Base-by-base conservation (phyloP, 2,329 filamentous ascomycete genomes). In the Albophoma yamanashiensis region DNA sequence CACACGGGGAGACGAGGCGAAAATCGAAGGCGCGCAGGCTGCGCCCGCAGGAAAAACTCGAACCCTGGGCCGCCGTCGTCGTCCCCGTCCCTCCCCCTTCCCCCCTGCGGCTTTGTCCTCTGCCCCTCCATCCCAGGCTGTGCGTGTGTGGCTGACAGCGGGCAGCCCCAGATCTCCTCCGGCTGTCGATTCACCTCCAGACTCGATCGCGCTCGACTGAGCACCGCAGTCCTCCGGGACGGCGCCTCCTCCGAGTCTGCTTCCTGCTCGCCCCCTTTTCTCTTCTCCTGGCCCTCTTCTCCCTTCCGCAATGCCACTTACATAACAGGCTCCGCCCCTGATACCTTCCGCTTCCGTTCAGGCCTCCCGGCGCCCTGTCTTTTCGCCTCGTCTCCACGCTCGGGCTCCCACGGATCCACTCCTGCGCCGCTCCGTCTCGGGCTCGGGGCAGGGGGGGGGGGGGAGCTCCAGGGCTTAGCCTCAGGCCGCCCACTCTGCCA, bases 351-450 rank as follows among this genome's bases (percentile, higher is more conserved):
- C 38, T 56, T 59, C 31, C 53, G 53, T 50, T 31, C 34, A 15
- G 20, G 52, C 52, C 52, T 31, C 47, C 40, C 58, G 52, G 58
- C 52, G 52, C 36, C 22, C 47, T 50, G 36, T 38, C 58, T 55
- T 56, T 47, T 38, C 53, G 39, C 50, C 31, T 47, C 58, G 38
- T 55, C 59, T 55, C 59, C 59, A 57, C 59, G 52, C 27, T 60
- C 59, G 59, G 59, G 55, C 61, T 58, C 42, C 58, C 59, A 56
- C 56, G 39, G 60, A n/a, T 36, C 57, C 56, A 57, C 42, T 42
- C 42, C 38, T 60, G 58, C 60, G 59, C 63, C 63, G 62, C 59
- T 64, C 63, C 62, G 63, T 63, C 57, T 62, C 63, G 60, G 60
- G 55, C 59, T 50, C 62, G 62, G 60, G 36, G 53, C 31, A 57